Conservation (phyloP, 2,329 filamentous ascomycete genomes). For the Fusarium lyarnte region DNA sequence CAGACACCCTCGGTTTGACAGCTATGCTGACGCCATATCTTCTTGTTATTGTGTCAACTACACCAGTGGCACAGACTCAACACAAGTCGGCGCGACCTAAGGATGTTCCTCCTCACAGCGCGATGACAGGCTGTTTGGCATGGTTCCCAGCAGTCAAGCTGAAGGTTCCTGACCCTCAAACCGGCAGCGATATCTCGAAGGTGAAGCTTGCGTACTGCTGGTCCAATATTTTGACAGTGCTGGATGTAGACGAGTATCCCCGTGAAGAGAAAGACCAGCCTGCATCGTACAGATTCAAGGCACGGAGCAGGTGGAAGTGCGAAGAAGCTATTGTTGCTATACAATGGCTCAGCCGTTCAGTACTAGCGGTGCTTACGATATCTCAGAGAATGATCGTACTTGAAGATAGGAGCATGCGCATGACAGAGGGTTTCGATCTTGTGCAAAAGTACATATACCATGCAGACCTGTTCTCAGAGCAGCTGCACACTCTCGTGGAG, state of each 20-base stretch:
- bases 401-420: constrained; percentile 87
- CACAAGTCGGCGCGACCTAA: constrained; percentile 93
- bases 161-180: constrained; percentile 76
- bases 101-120: constrained; percentile 87
- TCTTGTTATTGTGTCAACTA: constrained; percentile 96
- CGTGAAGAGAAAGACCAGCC: constrained; percentile 79
- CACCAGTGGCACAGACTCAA: constrained; percentile 93
- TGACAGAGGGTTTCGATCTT: constrained; percentile 94
- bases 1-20: constrained; percentile 88
- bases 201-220: constrained; percentile 97
- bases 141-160: constrained; percentile 98
- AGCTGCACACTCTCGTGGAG: constrained; percentile 86
- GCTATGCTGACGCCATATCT: constrained; percentile 96
- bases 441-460: constrained; percentile 94
- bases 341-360: constrained; percentile 95
- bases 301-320: constrained; percentile 89
- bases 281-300: constrained; percentile 79
- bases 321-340: constrained; percentile 96
- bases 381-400: constrained; percentile 92
- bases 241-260: constrained; percentile 83
- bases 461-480: constrained; percentile 86
- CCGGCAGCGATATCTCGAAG: constrained; percentile 75
- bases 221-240: constrained; percentile 95
- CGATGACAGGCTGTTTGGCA: constrained; percentile 91
- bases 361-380: constrained; percentile 90